A percentile compares a stretch with the other conserved stretches of the same genome.
Conservation (phyloP, 2,329 filamentous ascomycete species). For the Clonostachys chloroleuca region DNA sequence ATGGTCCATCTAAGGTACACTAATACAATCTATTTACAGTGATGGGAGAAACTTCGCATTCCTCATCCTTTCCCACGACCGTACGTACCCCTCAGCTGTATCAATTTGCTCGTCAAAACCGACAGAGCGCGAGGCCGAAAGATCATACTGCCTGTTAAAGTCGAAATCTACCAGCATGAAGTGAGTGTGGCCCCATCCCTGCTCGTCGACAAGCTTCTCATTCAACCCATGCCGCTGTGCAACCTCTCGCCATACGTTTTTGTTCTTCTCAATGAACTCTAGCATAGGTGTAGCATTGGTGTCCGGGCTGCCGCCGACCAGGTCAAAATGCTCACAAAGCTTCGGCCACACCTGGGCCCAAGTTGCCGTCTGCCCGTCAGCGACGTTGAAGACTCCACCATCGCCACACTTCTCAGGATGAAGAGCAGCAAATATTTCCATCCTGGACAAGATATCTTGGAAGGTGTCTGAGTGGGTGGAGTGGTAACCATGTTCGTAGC, state of each 20-base stretch:
- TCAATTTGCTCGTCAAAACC: constrained; percentile 8
- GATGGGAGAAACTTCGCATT: constrained; percentile 7
- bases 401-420: constrained; percentile 4
- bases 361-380: constrained; percentile 4
- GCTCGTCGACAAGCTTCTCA: background rate
- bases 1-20: too few relatives aligned
- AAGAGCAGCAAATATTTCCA: constrained; percentile 9
- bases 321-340: constrained; percentile 7
- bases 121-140: constrained; percentile 4
- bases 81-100: constrained; percentile 5
- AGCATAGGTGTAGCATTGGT: background rate
- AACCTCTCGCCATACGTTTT: constrained; percentile 3
- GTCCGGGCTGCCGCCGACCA: constrained; percentile 2
- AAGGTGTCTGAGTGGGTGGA: constrained; percentile 9
- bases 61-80: constrained; percentile 7
- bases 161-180: constrained; percentile 9
- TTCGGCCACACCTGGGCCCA: constrained; percentile 9
- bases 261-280: constrained; percentile 6
- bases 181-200: constrained; percentile 3
- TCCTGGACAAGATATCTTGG: constrained; percentile 7
- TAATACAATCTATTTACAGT: background rate
- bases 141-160: constrained; percentile 11
- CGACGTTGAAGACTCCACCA: constrained; percentile 8
- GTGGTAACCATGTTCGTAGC: constrained; percentile 3
- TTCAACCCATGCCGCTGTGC: constrained; percentile 4